Evolutionary conservation across 1,284 basidiomycete species (phyloP), one percentile per base, ranked within the genome.

Genomic region (Schizopora paradoxa): DNA sequence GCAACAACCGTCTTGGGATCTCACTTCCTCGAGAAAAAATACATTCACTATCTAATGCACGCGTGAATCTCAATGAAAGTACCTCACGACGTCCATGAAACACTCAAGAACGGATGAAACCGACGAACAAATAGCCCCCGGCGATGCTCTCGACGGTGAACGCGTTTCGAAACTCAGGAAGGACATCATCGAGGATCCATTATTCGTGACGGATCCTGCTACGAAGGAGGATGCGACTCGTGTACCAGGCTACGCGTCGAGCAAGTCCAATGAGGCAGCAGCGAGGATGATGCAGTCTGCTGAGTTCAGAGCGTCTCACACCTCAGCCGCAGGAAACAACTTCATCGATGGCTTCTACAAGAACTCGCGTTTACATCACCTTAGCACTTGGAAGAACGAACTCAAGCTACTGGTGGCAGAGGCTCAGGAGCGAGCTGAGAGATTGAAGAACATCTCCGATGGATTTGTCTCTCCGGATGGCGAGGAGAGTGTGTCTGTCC

Each of bases 371-470:
- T 68, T 99, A 21, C 95, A 99, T 57, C 87, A 95, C 59, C 67
- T 99, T 13, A 86, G 90, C 13, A 87, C 81, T 0, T 96, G 91
- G 91, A 99, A 99, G 63, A 77, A 87, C 0, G 91, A 96, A 58
- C 72, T 98, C 35, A 84, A 84, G 57, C 72, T 74, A 13, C 76
- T 98, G 11, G 89, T 97, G 3, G 72, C 79, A 22, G 80, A 89
- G 61, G 90, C 86, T 1, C 86, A 83, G 57, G 79, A 79, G 56
- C 76, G 73, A 23, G 85, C 78, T 4, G 87, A 87, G 59, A 63
- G 58, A 28, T 29, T 11, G 49, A 45, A 42, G 45, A 39, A 43
- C 27, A 51, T 51, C 6, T 54, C 49, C 7, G 54, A 50, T 6
- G 47, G 39, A 0, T 51, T 28, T 8, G 51, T 52, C 35, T 41